Conservation (phyloP, 2,329 filamentous ascomycete genomes). For the Fusarium cicatricum region DNA sequence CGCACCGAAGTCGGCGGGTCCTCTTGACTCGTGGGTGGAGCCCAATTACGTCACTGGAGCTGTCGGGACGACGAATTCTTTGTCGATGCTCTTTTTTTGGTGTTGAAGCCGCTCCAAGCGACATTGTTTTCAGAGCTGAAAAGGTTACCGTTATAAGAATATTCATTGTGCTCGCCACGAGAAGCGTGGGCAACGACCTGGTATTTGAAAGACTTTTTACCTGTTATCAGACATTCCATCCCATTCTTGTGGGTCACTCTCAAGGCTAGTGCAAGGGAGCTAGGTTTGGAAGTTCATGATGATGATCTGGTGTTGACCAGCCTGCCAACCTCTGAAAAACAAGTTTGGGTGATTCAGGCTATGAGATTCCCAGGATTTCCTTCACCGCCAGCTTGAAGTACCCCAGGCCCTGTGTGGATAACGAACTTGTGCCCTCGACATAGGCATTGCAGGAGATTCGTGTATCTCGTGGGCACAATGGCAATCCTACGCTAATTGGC, state of each 20-base stretch:
- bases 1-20: slow-evolving; percentile 23
- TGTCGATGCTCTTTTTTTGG: background rate
- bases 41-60: slow-evolving; percentile 33
- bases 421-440: no score
- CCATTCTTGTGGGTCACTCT: slow-evolving; percentile 10
- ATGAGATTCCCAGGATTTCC: no score
- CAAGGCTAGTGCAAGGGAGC: slow-evolving; percentile 10
- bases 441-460: no score
- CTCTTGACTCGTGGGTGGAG: slow-evolving; percentile 24
- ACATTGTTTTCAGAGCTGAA: background rate
- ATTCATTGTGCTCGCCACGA: background rate
- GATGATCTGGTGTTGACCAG: slow-evolving; percentile 30
- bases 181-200: no score
- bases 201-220: background rate
- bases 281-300: slow-evolving; percentile 19
- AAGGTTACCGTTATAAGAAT: background rate
- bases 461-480: no score
- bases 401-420: no score
- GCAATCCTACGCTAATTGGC: no score
- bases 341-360: slow-evolving; percentile 1
- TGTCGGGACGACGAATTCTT: background rate
- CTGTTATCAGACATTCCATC: background rate
- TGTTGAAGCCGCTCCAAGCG: background rate
- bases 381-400: no score
- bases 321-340: slow-evolving; percentile 12